phyloP scores from a whole-genome alignment of 495 filamentous ascomycete species.

The Podospora australis region DNA sequence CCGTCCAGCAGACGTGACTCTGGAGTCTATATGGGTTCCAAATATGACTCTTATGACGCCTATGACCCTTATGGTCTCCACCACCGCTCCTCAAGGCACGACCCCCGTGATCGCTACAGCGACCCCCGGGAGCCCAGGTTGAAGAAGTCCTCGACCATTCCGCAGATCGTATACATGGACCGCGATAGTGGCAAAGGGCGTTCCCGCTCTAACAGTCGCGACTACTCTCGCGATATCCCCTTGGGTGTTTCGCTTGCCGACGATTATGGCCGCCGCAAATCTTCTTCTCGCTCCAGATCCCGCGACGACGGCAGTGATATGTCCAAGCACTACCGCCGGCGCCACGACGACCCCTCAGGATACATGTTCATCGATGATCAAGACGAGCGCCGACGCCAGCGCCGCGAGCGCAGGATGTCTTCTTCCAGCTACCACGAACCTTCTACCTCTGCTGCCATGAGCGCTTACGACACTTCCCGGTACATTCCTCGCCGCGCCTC shows the following conservation, averaged over 20 bases:
- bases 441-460: constrained; percentile 4
- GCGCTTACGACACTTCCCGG: not conserved
- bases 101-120: constrained; percentile 18
- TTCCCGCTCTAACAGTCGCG: constrained; percentile 11
- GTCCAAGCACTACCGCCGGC: constrained; percentile 14
- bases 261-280: constrained; percentile 16
- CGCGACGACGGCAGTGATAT: constrained; percentile 8
- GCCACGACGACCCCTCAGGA: constrained; percentile 10
- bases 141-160: constrained; percentile 18
- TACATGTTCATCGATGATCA: constrained; percentile 23
- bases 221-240: constrained; percentile 14
- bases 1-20: constrained; percentile 28
- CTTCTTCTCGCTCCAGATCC: constrained; percentile 11
- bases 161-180: constrained; percentile 24
- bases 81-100: constrained; percentile 16
- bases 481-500: constrained; percentile 13
- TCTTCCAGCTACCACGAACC: constrained; percentile 14
- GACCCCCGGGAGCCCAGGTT: constrained; percentile 13
- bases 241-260: constrained; percentile 17
- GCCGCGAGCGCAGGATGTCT: constrained; percentile 16
- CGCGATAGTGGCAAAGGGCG: constrained; percentile 11
- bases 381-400: constrained; percentile 21
- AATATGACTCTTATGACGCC: constrained; percentile 17
- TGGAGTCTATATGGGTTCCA: constrained; percentile 25
- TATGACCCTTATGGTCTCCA: constrained; percentile 12